Evolutionary conservation across 106 monocot species (phyloP), one percentile per base, ranked within the genome.

Genomic region (Acorus calamus): DNA sequence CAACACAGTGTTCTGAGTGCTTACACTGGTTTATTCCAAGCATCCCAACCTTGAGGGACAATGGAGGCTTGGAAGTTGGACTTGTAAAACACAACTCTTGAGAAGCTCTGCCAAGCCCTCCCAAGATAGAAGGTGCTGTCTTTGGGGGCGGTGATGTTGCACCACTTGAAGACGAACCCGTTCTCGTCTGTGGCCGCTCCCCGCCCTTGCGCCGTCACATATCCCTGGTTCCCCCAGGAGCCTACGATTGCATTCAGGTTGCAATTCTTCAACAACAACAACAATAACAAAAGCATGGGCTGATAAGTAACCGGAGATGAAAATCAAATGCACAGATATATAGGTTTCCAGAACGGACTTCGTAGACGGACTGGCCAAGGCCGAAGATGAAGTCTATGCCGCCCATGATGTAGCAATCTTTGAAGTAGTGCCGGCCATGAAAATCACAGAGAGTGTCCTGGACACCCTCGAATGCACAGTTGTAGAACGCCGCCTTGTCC

Each of bases 121-220:
- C 76, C 76, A 1, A 76, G 63, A 46, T 70, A 76, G 9, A 12
- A 11, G 42, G 11, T 44, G 13, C 61, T 28, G 28, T 1, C 28
- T 28, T 28, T 59, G 2, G 42, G 6, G 9, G 64, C 64, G 10
- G 45, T 47, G 41, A 76, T 3, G 8, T 5, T 45, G 63, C 76
- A 63, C 12, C 44, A 8, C 57, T 69, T 69, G 51, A 76, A 76
- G 11, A 76, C 76, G 11, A 70, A 69, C 55, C 75, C 75, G 6
- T 12, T 51, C 3, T 44, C 11, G 28, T 5, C 14, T 2, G 3
- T 9, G 8, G 43, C 6, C 14, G 2, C 41, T 11, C 8, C 5
- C 57, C 50, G 46, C 3, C 62, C 76, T 28, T 76, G 70, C 10
- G 70, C 76, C 4, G 70, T 65, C 11, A 76, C 7, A 54, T 49